Percentiles rank a stretch among this genome's conserved stretches.
These are phyloP conservation scores for Jamesozyma jinghongensis DNA, from an alignment of 805 yeast species.

Conservation along the genomic window DNA sequence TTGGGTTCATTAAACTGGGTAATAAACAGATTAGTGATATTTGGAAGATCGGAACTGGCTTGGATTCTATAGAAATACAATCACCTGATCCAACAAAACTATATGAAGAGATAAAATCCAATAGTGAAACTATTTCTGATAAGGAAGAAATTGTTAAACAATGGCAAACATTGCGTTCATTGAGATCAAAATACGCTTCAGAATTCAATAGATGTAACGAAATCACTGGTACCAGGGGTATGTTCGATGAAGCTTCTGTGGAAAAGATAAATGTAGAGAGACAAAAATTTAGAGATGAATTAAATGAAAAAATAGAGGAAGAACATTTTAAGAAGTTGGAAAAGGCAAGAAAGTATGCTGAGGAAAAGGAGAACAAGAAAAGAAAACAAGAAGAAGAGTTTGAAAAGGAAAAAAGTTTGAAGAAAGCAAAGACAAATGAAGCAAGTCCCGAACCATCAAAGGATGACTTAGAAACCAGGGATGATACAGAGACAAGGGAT, in stretches of 20 bases:
- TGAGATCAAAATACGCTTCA: constrained; percentile 32
- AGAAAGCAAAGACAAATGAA: not conserved
- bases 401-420: not conserved
- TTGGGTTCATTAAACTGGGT: constrained; percentile 27
- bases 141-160: constrained; percentile 21
- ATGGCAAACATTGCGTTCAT: constrained; percentile 39
- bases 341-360: constrained; percentile 16
- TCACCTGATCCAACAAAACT: constrained; percentile 17
- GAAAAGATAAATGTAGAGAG: constrained; percentile 9
- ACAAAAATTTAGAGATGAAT: constrained; percentile 4
- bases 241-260: constrained; percentile 27
- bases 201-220: constrained; percentile 32
- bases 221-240: constrained; percentile 31
- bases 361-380: constrained; percentile 9
- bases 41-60: constrained; percentile 36
- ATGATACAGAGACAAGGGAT: not conserved
- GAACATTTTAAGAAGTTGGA: constrained; percentile 15
- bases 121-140: constrained; percentile 2
- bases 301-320: constrained; percentile 9
- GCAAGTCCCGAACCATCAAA: not conserved
- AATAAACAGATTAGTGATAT: constrained; percentile 24
- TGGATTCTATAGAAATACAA: constrained; percentile 26
- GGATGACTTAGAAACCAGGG: not conserved
- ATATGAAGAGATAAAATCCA: constrained; percentile 11
- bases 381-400: constrained; percentile 10